Evolutionary conservation across 2,329 filamentous ascomycete species (phyloP), one percentile per base, ranked within the genome.

Genomic region (Trichoderma sp.): DNA sequence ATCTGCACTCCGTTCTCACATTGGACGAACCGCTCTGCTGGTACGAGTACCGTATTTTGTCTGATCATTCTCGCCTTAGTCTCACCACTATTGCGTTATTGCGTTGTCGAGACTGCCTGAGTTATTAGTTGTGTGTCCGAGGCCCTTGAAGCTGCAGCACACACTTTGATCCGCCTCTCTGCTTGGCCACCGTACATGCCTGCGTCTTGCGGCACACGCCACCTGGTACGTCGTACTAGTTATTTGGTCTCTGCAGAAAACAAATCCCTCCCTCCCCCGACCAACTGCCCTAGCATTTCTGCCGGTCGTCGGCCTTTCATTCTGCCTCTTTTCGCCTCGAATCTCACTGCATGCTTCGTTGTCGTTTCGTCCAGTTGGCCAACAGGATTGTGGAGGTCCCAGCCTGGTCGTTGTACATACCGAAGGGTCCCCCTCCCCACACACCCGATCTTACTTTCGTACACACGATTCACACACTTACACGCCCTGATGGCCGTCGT

Each of bases 11-110:
- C 61, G 48, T 60, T 34, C 48, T 29, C 50, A 27, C 58, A 17
- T 5, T 37, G 32, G 52, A 65, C 72, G 72, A 76, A 75, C 73
- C 74, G 71, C 64, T 69, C 71, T 72, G 69, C 70, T 76, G 72
- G 73, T 71, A 75, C 73, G 68, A 35, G 34, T 34, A 48, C 42
- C 52, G 37, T 65, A 34, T 65, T 25, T 52, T 57, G 27, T 67
- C 54, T 67, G 64, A 61, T 61, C 45, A 27, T 37, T 64, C 22
- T 27, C 50, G 61, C 50, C 45, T 64, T 50, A 52, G 52, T 53
- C 65, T 45, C 37, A 48, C 17, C 52, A n/a, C 29, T 54, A 19
- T 48, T 45, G 39, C 39, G 50, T 19, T 32, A n/a, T 42, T n/a
- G 37, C 37, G 4, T 32, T 45, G 34, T 60, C 35, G 37, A 57